Base-by-base conservation (phyloP, 257 asterid genomes). In the Paulownia fortunei region DNA sequence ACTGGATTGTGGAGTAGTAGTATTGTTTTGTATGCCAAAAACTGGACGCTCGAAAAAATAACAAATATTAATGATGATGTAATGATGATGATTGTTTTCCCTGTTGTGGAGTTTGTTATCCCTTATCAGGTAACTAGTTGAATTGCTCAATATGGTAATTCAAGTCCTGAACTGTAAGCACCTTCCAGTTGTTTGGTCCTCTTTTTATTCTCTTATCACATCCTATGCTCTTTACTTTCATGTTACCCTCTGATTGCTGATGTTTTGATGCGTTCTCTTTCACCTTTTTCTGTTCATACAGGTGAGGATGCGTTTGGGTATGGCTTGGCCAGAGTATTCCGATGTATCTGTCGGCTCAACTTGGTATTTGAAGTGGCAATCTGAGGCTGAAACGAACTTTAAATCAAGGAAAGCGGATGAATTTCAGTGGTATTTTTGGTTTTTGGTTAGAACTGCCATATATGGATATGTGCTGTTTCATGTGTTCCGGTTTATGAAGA, bases 291-390 rank as follows among this genome's bases (percentile, higher is more conserved):
- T 73, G 73, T 65, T 78, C 46, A 41, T 66, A 73, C 76, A 96
- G 99, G 77, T 87, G 73, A 90, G 97, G 84, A 83, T 90, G 84
- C 87, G 68, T 36, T 83, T 95, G 83, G 98, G 99, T 66, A 95
- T 95, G 99, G 98, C 97, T 69, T 90, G 93, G 97, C 99, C 98
- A 44, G 98, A 93, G 87, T 90, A 90, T 82, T 79, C 84, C 2
- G 94, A 95, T 81, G 88, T 83, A 76, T 82, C 97, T 79, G 88
- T 83, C 13, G 82, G 84, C 78, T 86, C 98, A 65, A 88, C 94
- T 59, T 96, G 98, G 98, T 96, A 96, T 82, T 79, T 93, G 84
- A 87, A 80, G 80, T 93, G 97, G 97, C 97, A 91, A 73, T 89
- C 97, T 73, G 92, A 89, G 84, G 96, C 94, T 85, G 92, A 91